Conservation (phyloP, 2,329 filamentous ascomycete genomes). For the Fusarium robinianum region DNA sequence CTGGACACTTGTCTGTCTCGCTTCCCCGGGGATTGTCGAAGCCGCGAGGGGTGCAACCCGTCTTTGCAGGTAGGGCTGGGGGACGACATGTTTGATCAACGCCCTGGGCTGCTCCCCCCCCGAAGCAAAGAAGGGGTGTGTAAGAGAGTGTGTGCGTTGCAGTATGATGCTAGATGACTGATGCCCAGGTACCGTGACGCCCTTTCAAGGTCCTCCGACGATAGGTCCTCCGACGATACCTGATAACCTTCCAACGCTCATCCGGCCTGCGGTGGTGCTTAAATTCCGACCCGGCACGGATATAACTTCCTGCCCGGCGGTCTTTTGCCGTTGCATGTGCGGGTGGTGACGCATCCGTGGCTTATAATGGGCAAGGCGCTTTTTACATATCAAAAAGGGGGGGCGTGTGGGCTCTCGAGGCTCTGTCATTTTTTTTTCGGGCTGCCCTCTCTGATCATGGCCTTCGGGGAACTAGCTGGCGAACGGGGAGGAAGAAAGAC, state of each 20-base stretch:
- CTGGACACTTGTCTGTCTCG: slow-evolving; percentile 4
- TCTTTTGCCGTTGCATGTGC: slow-evolving; percentile 19
- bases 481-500: too few relatives aligned
- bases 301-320: slow-evolving; percentile 21
- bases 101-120: slow-evolving; percentile 14
- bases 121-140: slow-evolving; percentile 2
- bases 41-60: slow-evolving; percentile 14
- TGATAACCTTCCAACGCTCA: too few relatives aligned
- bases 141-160: slow-evolving; percentile 8
- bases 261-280: neutral
- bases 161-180: slow-evolving; percentile 8
- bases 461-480: neutral
- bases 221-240: neutral
- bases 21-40: slow-evolving; percentile 11
- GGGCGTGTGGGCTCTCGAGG: slow-evolving; percentile 5
- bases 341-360: slow-evolving; percentile 14
- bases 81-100: too few relatives aligned
- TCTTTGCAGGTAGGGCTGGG: slow-evolving; percentile 19
- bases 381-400: neutral
- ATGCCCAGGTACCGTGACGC: slow-evolving; percentile 4
- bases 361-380: neutral
- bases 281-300: slow-evolving; percentile 18
- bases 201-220: neutral
- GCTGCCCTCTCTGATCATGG: neutral
- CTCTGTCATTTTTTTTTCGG: neutral